Conservation (phyloP, 768 basidiomycete species). For the Tephrocybe rancida region DNA sequence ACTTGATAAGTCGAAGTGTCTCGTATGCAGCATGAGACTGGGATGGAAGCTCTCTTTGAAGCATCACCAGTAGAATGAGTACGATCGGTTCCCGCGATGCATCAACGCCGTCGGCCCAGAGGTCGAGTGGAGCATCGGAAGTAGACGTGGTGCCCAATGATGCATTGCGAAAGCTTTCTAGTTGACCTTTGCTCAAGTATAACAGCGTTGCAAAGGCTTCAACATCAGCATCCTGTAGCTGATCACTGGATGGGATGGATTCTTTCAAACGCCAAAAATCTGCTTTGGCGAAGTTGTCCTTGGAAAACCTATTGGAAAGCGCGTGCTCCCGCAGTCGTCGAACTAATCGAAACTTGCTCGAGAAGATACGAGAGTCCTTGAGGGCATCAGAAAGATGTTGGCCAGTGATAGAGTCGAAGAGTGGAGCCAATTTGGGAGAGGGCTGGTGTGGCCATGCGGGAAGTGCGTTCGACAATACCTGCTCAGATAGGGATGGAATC, state of each 20-base stretch:
- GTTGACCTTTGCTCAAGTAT: slow-evolving; percentile 55
- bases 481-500: slow-evolving; percentile 35
- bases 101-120: background rate
- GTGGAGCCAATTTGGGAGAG: slow-evolving; percentile 42
- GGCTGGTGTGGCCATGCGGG: slow-evolving; percentile 78
- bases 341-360: slow-evolving; percentile 79
- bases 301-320: slow-evolving; percentile 35
- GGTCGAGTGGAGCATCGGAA: slow-evolving; percentile 26
- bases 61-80: slow-evolving; percentile 55
- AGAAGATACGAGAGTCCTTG: slow-evolving; percentile 57
- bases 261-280: slow-evolving; percentile 89
- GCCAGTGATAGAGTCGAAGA: slow-evolving; percentile 47
- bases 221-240: slow-evolving; percentile 68
- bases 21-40: slow-evolving; percentile 61
- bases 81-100: slow-evolving; percentile 49
- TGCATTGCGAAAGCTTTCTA: slow-evolving; percentile 63
- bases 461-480: slow-evolving; percentile 59
- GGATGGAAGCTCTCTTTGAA: slow-evolving; percentile 50
- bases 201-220: slow-evolving; percentile 74
- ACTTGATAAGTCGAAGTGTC: slow-evolving; percentile 62
- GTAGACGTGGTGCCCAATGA: slow-evolving; percentile 42
- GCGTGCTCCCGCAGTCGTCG: slow-evolving; percentile 60
- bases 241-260: slow-evolving; percentile 58
- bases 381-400: slow-evolving; percentile 56
- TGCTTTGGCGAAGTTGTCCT: slow-evolving; percentile 49